Conservation (phyloP, 306 rosid genomes). For the Cercis canadensis region DNA sequence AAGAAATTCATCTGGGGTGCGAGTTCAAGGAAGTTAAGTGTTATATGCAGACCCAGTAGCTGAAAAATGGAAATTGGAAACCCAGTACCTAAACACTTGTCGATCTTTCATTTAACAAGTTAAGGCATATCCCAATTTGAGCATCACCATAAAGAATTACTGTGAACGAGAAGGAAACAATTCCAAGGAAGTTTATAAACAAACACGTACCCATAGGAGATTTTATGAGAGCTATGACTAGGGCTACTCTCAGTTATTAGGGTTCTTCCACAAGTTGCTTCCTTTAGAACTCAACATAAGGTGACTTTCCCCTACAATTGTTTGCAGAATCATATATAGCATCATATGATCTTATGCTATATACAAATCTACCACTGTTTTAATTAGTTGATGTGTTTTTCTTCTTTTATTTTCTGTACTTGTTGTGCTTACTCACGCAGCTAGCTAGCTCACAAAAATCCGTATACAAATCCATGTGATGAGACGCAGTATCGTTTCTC, state of each 20-base stretch:
- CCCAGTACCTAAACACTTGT: constrained; percentile 10
- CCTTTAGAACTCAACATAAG: neutral
- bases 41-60: constrained; percentile 10
- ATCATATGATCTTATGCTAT: constrained; percentile 39
- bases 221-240: constrained; percentile 37
- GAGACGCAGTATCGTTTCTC: constrained; percentile 35
- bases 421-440: neutral
- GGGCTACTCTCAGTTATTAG: constrained; percentile 56
- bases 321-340: constrained; percentile 6
- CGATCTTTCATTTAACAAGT: constrained; percentile 33
- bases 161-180: constrained; percentile 20
- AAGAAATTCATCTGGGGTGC: constrained; percentile 15
- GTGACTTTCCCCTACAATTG: constrained; percentile 12
- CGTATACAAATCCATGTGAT: constrained; percentile 39
- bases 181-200: constrained; percentile 17
- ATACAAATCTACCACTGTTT: neutral
- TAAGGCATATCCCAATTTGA: constrained; percentile 29
- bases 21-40: constrained; percentile 6
- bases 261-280: constrained; percentile 46
- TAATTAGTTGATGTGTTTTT: neutral
- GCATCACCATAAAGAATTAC: no score
- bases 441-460: constrained; percentile 15
- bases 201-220: constrained; percentile 13
- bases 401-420: constrained; percentile 12
- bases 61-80: constrained; percentile 10